Evolutionary conservation across 225 moss, liverwort and hornwort species (phyloP), one percentile per base, ranked within the genome.

Genomic region (Asterella californica): DNA sequence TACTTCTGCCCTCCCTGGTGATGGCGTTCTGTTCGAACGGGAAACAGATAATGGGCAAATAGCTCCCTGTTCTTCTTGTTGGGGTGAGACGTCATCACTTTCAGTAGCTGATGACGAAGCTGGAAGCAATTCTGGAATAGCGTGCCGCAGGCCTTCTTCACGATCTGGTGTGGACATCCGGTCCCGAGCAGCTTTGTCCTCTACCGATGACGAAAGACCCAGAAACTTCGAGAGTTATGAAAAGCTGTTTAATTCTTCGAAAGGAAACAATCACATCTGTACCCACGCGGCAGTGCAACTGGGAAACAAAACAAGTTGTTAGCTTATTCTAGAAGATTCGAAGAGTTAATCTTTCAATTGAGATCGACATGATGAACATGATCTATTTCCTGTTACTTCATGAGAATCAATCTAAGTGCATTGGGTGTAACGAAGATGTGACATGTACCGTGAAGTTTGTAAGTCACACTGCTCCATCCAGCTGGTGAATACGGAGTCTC

Each of bases 161-260:
- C 25, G n/a, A 29, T 73, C 49, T 29, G 73, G 73, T 50, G 73
- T 50, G 12, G 73, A 73, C 73, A 73, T 73, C n/a, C 10, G 17
- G 71, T 11, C 36, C 71, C 18, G 24, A 48, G 49, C 30, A 73
- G 25, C 0, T 27, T 7, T 24, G 63, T 63, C 30, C 11, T 19
- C 27, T 63, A 10, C 65, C 2, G 32, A 33, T 32, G 17, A 12
- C 32, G 11, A 33, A 65, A 33, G 9, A 65, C 32, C 32, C 30
- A 33, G 33, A 12, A 33, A 6, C 32, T 57, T 22, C 57, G 57
- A 32, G n/a, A n/a, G n/a, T n/a, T n/a, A n/a, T n/a, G n/a, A n/a
- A n/a, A n/a, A n/a, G n/a, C n/a, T n/a, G 4, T 57, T 21, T 57
- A 17, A 21, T 57, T 57, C 6, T 19, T 57, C 22, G n/a, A 21